Conservation (phyloP, 495 filamentous ascomycete genomes). For the Penicilliopsis zonata region DNA sequence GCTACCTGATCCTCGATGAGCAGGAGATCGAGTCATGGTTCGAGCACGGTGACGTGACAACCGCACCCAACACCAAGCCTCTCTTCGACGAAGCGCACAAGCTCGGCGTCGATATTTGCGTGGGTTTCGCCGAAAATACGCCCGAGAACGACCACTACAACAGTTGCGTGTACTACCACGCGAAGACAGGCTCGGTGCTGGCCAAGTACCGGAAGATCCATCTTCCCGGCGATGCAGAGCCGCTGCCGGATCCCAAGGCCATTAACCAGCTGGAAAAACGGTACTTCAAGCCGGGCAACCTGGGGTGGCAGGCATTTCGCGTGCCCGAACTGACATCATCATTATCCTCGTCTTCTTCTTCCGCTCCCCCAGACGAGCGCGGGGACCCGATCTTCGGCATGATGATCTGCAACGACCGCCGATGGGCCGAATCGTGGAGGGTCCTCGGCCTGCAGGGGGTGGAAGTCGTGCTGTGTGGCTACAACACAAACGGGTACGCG, state of each 20-base stretch:
- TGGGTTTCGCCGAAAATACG: conserved; percentile 33
- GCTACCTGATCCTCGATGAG: conserved; percentile 23
- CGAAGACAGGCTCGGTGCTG: conserved; percentile 20
- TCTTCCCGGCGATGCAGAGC: conserved; percentile 34
- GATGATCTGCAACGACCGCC: conserved; percentile 40
- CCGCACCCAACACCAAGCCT: conserved; percentile 23
- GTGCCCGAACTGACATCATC: conserved; percentile 25
- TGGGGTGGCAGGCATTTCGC: conserved; percentile 36
- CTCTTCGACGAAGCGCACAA: conserved; percentile 32
- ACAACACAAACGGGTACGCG: conserved; percentile 33
- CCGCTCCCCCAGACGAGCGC: conserved; percentile 15
- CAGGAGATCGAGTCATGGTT: conserved; percentile 30
- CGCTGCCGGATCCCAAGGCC: conserved; percentile 27
- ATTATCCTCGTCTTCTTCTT: too few relatives aligned
- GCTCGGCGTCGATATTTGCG: conserved; percentile 29
- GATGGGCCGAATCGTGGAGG: conserved; percentile 37
- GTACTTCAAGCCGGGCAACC: conserved; percentile 34
- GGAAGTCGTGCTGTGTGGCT: conserved; percentile 34
- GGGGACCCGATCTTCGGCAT: conserved; percentile 38
- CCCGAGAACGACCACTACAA: conserved; percentile 27
- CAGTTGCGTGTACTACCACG: conserved; percentile 34
- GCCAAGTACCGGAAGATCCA: conserved; percentile 39
- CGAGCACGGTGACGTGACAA: conserved; percentile 27
- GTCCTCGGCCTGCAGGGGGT: conserved; percentile 32
- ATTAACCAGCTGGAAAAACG: conserved; percentile 39